Evolutionary conservation across 2,329 filamentous ascomycete genomes (phyloP).

Genomic region (Trichoderma guizhouense): DNA sequence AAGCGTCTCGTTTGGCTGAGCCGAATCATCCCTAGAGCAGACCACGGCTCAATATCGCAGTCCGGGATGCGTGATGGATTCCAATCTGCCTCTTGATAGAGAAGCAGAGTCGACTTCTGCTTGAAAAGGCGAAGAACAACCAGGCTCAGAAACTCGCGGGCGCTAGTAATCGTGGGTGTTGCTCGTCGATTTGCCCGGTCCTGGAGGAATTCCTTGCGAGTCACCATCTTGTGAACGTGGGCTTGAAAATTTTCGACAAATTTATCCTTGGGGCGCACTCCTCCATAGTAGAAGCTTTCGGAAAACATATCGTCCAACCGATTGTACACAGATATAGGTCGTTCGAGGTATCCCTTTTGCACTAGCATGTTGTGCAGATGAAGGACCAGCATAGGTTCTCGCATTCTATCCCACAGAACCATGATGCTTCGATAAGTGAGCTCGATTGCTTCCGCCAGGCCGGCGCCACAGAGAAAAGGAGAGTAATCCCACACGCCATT

Average conservation of each 20-base stretch:
- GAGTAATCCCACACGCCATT: conserved; percentile 49
- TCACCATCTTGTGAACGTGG: background rate
- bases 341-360: conserved; percentile 37
- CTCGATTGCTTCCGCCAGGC: conserved; percentile 43
- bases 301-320: conserved; percentile 25
- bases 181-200: background rate
- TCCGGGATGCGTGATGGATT: conserved; percentile 36
- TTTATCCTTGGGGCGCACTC: conserved; percentile 17
- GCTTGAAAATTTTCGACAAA: conserved; percentile 12
- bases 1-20: conserved; percentile 27
- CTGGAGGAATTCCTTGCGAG: background rate
- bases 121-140: conserved; percentile 32
- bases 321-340: conserved; percentile 33
- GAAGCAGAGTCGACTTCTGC: conserved; percentile 31
- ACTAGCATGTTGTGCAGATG: conserved; percentile 50
- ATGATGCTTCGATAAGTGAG: conserved; percentile 35
- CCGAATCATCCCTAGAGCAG: conserved; percentile 28
- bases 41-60: conserved; percentile 27
- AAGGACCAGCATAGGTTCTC: conserved; percentile 38
- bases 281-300: conserved; percentile 17
- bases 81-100: conserved; percentile 35
- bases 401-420: conserved; percentile 38
- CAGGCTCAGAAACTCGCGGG: background rate
- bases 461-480: conserved; percentile 46
- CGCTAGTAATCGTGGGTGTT: background rate